A percentile compares a stretch with the other conserved stretches of the same genome.
These are phyloP conservation scores for Suillus decipiens DNA, from an alignment of 768 basidiomycete species.

Conservation along the genomic window DNA sequence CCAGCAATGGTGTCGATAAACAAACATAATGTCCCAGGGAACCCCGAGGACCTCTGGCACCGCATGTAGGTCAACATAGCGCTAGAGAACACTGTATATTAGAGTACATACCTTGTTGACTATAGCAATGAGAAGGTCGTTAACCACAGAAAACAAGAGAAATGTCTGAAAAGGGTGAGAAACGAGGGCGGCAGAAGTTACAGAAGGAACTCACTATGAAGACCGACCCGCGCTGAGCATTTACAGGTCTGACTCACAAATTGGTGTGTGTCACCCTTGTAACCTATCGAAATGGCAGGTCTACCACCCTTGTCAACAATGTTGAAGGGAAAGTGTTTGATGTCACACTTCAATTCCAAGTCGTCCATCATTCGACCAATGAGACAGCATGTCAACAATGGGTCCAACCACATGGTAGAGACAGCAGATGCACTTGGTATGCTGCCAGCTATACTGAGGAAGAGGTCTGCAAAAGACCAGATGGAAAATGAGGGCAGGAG, in stretches of 20 bases:
- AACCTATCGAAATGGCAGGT: slow-evolving; percentile 73
- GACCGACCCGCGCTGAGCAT: no score
- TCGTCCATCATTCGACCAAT: slow-evolving; percentile 88
- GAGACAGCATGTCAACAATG: no score
- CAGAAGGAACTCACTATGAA: neutral
- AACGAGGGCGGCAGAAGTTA: neutral
- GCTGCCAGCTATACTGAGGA: no score
- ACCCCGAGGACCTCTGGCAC: neutral
- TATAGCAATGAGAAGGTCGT: neutral
- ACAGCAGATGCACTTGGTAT: no score
- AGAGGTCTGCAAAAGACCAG: no score
- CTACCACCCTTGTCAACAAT: slow-evolving; percentile 80
- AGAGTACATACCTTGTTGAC: neutral
- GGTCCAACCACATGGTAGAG: no score
- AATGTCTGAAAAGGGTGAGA: neutral
- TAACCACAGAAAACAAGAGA: neutral
- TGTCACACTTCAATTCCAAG: slow-evolving; percentile 74
- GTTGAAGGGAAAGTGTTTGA: slow-evolving; percentile 86
- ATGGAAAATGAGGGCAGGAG: no score
- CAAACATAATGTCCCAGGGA: neutral
- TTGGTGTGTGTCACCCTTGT: slow-evolving; percentile 76
- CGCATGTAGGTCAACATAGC: neutral
- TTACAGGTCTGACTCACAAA: slow-evolving; percentile 59
- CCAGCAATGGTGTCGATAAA: neutral
- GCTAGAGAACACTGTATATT: neutral